Evolutionary conservation across 768 basidiomycete species (phyloP).

Genomic region (Infundibulicybe gibba): DNA sequence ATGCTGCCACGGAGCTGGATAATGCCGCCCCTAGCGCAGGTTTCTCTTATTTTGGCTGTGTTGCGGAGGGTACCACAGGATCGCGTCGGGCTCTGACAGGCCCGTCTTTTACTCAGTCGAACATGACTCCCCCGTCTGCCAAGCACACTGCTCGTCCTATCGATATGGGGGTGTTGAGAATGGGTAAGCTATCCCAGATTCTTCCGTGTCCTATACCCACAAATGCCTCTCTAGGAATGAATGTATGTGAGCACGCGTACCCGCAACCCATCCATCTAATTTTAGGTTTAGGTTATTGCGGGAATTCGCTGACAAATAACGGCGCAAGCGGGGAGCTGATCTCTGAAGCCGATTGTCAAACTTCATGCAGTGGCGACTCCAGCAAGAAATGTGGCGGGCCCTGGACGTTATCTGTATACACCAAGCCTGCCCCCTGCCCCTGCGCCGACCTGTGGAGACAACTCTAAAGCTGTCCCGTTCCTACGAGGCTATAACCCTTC

Average conservation of each 20-base stretch:
- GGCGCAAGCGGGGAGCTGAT: slow-evolving; percentile 23
- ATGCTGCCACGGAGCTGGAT: no score
- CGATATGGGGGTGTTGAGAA: slow-evolving; percentile 28
- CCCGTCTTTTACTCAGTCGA: slow-evolving; percentile 14
- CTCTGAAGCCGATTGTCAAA: slow-evolving; percentile 13
- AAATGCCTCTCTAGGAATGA: no score
- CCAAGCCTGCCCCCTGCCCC: no score
- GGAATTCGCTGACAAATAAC: slow-evolving; percentile 23
- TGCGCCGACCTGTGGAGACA: no score
- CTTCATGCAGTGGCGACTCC: slow-evolving; percentile 12
- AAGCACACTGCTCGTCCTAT: slow-evolving; percentile 22
- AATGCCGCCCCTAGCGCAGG: slow-evolving; percentile 7
- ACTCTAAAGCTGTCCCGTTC: no score
- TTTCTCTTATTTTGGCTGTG: slow-evolving; percentile 22
- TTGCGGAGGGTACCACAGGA: slow-evolving; percentile 28
- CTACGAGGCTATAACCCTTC: no score
- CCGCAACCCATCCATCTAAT: background rate
- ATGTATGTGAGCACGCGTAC: slow-evolving; percentile 8
- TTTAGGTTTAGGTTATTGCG: slow-evolving; percentile 17
- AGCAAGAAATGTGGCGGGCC: slow-evolving; percentile 10
- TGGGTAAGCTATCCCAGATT: slow-evolving; percentile 14
- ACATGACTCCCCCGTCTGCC: slow-evolving; percentile 29
- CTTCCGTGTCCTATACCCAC: background rate
- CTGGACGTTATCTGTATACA: slow-evolving; percentile 15
- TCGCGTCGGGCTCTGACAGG: slow-evolving; percentile 27